Percentiles rank a stretch among this genome's conserved stretches.
phyloP scores from a whole-genome alignment of 805 yeast species.

The Teunomyces kruisii region DNA sequence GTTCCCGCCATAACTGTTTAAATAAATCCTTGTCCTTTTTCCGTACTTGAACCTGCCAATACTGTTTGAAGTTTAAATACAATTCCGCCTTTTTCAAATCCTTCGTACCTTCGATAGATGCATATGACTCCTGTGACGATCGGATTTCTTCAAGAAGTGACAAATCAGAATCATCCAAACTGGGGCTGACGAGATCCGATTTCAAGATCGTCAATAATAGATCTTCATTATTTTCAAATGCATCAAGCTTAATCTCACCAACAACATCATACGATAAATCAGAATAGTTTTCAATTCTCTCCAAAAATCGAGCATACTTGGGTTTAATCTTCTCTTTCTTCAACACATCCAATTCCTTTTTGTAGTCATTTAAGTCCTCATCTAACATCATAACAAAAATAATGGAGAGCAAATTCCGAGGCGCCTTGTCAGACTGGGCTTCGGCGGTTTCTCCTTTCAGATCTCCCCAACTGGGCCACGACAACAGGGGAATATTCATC shows the following conservation, averaged over 20 bases:
- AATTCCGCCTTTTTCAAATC: slow-evolving; percentile 24
- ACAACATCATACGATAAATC: slow-evolving; percentile 10
- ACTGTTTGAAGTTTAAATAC: slow-evolving; percentile 56
- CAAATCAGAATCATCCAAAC: slow-evolving; percentile 5
- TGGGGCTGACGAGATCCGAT: slow-evolving; percentile 21
- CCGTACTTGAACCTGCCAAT: slow-evolving; percentile 62
- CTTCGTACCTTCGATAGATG: slow-evolving; percentile 12
- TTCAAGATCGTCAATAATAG: slow-evolving; percentile 23
- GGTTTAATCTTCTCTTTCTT: slow-evolving; percentile 37
- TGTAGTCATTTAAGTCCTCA: slow-evolving; percentile 70
- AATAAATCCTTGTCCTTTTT: slow-evolving; percentile 74
- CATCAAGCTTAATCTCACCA: slow-evolving; percentile 17
- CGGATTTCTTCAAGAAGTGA: slow-evolving; percentile 10
- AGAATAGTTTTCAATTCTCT: slow-evolving; percentile 27
- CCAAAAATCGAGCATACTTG: slow-evolving; percentile 23
- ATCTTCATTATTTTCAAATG: slow-evolving; percentile 15
- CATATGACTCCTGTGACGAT: slow-evolving; percentile 21
- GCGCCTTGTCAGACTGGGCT: slow-evolving; percentile 12
- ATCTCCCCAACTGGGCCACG: slow-evolving; percentile 20
- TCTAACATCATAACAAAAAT: slow-evolving; percentile 69
- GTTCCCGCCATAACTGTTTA: slow-evolving; percentile 81
- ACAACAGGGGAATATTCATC: slow-evolving; percentile 41
- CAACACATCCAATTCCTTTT: slow-evolving; percentile 50
- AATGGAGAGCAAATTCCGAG: slow-evolving; percentile 57
- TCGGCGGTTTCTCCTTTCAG: slow-evolving; percentile 5